Evolutionary conservation across 345 rosid genomes (phyloP), one percentile per base, ranked within the genome.

Genomic region (Balakata baccata): DNA sequence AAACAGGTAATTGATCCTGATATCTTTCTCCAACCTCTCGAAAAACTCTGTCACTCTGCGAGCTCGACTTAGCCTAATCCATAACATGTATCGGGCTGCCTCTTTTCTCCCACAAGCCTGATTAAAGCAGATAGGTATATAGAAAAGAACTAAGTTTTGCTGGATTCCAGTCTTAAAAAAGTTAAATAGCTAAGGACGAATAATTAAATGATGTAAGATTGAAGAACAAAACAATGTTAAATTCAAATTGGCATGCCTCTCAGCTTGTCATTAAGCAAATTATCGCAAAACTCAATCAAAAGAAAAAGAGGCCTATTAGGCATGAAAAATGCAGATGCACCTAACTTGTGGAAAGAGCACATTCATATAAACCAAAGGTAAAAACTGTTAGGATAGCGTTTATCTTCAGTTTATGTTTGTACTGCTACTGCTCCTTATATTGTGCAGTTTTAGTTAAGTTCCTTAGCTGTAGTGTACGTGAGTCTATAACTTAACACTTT

Each of bases 1-100:
- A 75, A 88, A 90, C 20, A 89, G 89, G 76, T 94, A 91, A 77
- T 87, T 94, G 84, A 94, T 87, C 77, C 94, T 79, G 17, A 90
- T 90, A 73, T 91, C 87, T 78, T 89, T 94, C 86, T 94, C 98
- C 87, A 94, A 49, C 80, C 81, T 91, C 80, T 87, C 86, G 41
- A 89, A 91, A 73, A 91, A 90, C 34, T 85, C 79, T 0, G 86
- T 81, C 22, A 94, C 92, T 75, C 88, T 78, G 34, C 50, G 53
- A 41, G 85, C 90, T 69, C 97, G 86, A 69, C 84, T 86, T 66
- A 91, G 85, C 77, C 98, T 78, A 47, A 94, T 90, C 90, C 92
- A 86, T 72, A 91, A 74, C 75, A 94, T 64, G 74, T 87, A 94
- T 79, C 98, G 87, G 65, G 89, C 86, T 45, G 71, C 79, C 86